Evolutionary conservation across 139 green algal species (phyloP).

Genomic region (Chlamydomonas applanata): DNA sequence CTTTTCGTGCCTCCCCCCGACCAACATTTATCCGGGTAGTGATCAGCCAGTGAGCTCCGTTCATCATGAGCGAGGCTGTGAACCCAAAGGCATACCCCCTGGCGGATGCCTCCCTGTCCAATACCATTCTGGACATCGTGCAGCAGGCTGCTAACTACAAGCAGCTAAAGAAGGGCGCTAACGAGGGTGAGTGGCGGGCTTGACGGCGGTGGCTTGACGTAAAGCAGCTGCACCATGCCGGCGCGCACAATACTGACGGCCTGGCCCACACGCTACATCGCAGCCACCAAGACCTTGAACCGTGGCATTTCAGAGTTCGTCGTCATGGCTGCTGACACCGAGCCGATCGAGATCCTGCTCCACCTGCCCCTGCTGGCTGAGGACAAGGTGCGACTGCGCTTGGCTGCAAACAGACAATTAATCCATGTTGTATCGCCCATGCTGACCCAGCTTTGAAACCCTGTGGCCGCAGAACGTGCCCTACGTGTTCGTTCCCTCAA

Average conservation of each 20-base stretch:
- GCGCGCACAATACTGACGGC: not conserved
- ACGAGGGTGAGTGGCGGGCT: constrained; percentile 76
- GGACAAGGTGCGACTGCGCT: constrained; percentile 79
- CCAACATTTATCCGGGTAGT: constrained; percentile 49
- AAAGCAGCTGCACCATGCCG: not conserved
- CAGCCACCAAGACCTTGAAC: constrained; percentile 94
- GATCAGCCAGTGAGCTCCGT: constrained; percentile 65
- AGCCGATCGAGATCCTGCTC: constrained; percentile 99
- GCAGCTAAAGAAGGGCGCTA: constrained; percentile 99
- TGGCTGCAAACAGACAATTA: too few species aligned
- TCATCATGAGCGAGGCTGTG: constrained; percentile 81
- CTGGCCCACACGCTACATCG: not conserved
- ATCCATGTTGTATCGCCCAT: not conserved
- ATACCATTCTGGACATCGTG: constrained; percentile 98
- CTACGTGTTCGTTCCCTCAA: constrained; percentile 98
- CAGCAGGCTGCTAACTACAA: constrained; percentile 99
- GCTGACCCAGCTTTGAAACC: constrained; percentile 1
- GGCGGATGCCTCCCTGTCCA: constrained; percentile 86
- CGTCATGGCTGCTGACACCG: constrained; percentile 97
- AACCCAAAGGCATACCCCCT: constrained; percentile 99
- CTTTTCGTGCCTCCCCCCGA: too few species aligned
- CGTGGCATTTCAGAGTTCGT: constrained; percentile 96
- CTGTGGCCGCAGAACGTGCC: constrained; percentile 85
- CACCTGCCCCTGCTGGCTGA: constrained; percentile 97
- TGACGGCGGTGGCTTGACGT: not conserved